Evolutionary conservation across 768 basidiomycete species (phyloP), one percentile per base, ranked within the genome.

Genomic region (Udeniomyces megalosporus): DNA sequence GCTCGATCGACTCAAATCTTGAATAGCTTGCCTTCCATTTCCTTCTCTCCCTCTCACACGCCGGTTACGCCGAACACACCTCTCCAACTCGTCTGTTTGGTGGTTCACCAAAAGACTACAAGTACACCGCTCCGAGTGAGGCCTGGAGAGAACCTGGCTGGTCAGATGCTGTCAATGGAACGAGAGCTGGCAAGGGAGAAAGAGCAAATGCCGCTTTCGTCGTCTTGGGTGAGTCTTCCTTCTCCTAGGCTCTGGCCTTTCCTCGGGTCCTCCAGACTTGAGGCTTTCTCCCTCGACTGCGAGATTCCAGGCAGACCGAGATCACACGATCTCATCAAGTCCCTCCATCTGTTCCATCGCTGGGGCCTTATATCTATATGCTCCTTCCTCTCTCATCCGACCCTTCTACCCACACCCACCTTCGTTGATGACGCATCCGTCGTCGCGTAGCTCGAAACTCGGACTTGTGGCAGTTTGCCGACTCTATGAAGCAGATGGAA

Each of bases 121-220:
- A 42, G 26, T 24, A 28, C 29, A 64, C 24, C 38, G 58, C 24
- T 15, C 46, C 47, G 63, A 69, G 8, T 70, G 68, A 7, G 61
- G 61, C 28, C 65, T 67, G 46, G 62, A 66, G 1, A 67, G n/a
- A 68, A 66, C 64, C 60, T 56, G 52, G 22, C 24, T 15, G 44
- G 50, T 35, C 42, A 67, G 51, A 67, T 61, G 24, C 24, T 22
- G 24, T 47, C 22, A 58, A 61, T 63, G 59, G 50, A 53, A n/a
- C 62, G 53, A 22, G 51, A 59, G 72, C 51, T 35, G 63, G 51
- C 50, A 72, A 54, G 38, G 54, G 62, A 1, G 31, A 48, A 29
- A 87, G 80, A 70, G 86, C 85, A 2, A 89, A 87, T 70, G 88
- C 88, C 28, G 82, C 80, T 3, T 84, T 90, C 70, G 88, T 88